Evolutionary conservation across 164 flowering plant genomes (phyloP).

Genomic region (Umbilicus rupestris): DNA sequence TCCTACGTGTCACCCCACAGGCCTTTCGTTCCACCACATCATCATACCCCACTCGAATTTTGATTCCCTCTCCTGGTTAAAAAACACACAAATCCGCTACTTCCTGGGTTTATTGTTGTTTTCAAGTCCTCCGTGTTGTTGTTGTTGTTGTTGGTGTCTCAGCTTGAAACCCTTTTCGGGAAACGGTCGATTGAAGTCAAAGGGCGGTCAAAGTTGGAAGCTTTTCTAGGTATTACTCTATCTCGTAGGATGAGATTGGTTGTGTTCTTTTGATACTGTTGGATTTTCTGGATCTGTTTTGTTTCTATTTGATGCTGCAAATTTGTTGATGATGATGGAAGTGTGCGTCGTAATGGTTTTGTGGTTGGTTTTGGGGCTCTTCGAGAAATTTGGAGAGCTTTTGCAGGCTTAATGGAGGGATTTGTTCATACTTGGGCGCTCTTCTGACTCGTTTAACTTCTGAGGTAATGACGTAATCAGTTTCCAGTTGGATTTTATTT

Average conservation of each 20-base stretch:
- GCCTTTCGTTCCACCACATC: not conserved
- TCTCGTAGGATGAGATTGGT: not conserved
- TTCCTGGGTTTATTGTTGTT: not conserved
- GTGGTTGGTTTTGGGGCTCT: conserved; percentile 6
- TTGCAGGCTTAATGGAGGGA: not conserved
- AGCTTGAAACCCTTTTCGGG: not conserved
- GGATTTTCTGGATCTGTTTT: not conserved
- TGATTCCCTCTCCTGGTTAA: not conserved
- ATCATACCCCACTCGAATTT: not conserved
- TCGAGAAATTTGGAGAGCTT: conserved; percentile 7
- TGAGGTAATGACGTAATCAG: not conserved
- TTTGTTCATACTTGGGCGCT: not conserved
- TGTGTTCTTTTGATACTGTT: not conserved
- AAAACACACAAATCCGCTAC: not conserved
- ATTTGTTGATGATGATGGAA: not conserved
- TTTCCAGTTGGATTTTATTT: not conserved
- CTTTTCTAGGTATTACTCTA: conserved; percentile 4
- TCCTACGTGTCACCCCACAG: not conserved
- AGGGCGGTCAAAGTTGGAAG: too few species aligned
- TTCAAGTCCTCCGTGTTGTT: not conserved
- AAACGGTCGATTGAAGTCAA: conserved; percentile 2
- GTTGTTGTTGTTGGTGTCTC: not conserved
- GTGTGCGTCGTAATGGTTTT: not conserved
- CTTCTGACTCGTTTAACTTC: not conserved
- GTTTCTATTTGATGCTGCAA: not conserved